phyloP scores from a whole-genome alignment of 306 rosid genomes.

The Parietaria judaica region DNA sequence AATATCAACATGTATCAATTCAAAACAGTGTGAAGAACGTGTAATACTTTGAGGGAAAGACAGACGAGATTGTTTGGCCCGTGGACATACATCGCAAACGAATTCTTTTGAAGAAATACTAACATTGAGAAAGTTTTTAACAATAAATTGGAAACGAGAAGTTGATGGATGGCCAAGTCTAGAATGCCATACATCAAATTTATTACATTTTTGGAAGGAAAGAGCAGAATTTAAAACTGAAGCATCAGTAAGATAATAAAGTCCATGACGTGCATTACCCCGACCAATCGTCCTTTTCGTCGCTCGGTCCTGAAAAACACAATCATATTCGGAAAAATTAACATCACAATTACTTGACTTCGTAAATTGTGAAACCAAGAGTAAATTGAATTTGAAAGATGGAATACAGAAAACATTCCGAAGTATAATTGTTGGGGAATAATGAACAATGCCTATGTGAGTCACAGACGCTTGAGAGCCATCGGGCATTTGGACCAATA shows the following conservation, averaged over 20 bases:
- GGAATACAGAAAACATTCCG: too few relatives aligned
- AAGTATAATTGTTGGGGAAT: too few relatives aligned
- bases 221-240: conserved; percentile 2
- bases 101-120: neutral
- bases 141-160: neutral
- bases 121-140: neutral
- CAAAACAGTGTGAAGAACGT: neutral
- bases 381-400: too few relatives aligned
- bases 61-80: neutral
- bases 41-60: neutral
- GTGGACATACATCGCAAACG: neutral
- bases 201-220: conserved; percentile 2
- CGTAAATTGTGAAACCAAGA: too few relatives aligned
- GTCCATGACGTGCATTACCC: conserved; percentile 3
- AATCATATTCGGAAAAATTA: neutral
- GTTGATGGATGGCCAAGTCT: conserved; percentile 1
- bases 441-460: too few relatives aligned
- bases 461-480: too few relatives aligned
- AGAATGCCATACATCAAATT: conserved; percentile 7
- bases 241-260: neutral
- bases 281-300: neutral
- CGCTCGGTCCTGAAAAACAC: conserved; percentile 3
- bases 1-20: neutral
- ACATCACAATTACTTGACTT: conserved; percentile 7
- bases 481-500: too few relatives aligned